Evolutionary conservation across 2,329 filamentous ascomycete genomes (phyloP), one percentile per base, ranked within the genome.

Genomic region (Colletotrichum gigasporum): DNA sequence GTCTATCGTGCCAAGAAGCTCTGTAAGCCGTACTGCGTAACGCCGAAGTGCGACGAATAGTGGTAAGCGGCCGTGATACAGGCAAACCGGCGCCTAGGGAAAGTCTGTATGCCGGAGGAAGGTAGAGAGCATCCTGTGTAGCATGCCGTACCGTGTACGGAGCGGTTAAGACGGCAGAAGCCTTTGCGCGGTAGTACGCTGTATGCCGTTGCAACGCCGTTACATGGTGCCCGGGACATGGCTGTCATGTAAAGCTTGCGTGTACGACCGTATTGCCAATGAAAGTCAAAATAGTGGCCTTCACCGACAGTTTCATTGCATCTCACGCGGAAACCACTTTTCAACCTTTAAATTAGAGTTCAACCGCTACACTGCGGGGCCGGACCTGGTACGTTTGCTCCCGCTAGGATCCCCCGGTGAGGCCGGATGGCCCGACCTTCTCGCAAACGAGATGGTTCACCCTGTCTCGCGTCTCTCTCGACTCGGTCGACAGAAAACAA

Each of bases 301-400:
- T 54, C 16, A 41, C 18, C 14, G 14, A 16, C 14, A 50, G 18
- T 11, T 20, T 10, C 41, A 9, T 16, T 26, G 18, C 22, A 10
- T 12, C 7, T 42, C 16, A 10, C 5, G 4, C 11, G 16, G 3
- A 52, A 12, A 28, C 42, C 34, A 57, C 52, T 57, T 44, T 42
- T 28, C 35, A 61, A 48, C 51, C 52, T 50, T 22, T 9, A 18
- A 16, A 45, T 32, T 11, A 59, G 22, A 41, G 24, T 59, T 63
- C 18, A 45, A 35, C n/a, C 39, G 54, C 54, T 52, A 47, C 39
- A 26, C 24, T 32, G 26, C 30, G 28, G 22, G 39, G 8, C 14
- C 39, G 22, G 34, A 45, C 7, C 42, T 62, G 51, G 35, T 50
- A 59, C 60, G 24, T 41, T 39, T 59, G 30, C 48, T 32, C 11